A percentile compares a stretch with the other conserved stretches of the same genome.
These are phyloP conservation scores for Hordeum marinum DNA, from an alignment of 176 grass and related monocot species.

Conservation along the genomic window DNA sequence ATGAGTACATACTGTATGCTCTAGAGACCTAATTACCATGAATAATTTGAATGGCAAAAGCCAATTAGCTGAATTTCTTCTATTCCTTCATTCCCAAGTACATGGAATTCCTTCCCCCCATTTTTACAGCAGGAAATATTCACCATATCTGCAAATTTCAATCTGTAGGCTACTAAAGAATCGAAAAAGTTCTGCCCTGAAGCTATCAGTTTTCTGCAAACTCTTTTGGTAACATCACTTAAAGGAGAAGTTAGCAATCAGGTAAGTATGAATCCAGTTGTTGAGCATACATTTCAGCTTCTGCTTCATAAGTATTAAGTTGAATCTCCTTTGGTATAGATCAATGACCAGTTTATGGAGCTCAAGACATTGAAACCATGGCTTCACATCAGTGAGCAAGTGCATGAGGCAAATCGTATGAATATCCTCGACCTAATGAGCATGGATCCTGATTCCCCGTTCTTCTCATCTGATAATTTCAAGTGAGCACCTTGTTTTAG, in stretches of 20 bases:
- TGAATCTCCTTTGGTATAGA: constrained; percentile 36
- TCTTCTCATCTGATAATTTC: constrained; percentile 64
- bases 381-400: constrained; percentile 47
- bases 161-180: constrained; percentile 79
- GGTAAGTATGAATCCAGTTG: constrained; percentile 36
- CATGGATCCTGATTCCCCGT: constrained; percentile 59
- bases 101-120: neutral
- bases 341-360: constrained; percentile 71
- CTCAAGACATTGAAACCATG: constrained; percentile 63
- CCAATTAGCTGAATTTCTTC: neutral
- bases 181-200: constrained; percentile 89
- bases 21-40: neutral
- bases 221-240: constrained; percentile 65
- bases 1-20: constrained; percentile 7
- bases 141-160: neutral
- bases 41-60: constrained; percentile 4
- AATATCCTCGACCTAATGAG: constrained; percentile 59
- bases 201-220: constrained; percentile 72
- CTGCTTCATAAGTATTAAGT: constrained; percentile 23
- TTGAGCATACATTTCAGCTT: neutral
- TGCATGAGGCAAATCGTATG: constrained; percentile 40
- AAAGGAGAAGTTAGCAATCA: constrained; percentile 46
- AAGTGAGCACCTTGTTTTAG: constrained; percentile 41
- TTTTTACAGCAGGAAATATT: neutral
- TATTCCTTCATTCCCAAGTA: neutral